phyloP scores from a whole-genome alignment of 2,329 filamentous ascomycete species.

The Meredithiella fracta region DNA sequence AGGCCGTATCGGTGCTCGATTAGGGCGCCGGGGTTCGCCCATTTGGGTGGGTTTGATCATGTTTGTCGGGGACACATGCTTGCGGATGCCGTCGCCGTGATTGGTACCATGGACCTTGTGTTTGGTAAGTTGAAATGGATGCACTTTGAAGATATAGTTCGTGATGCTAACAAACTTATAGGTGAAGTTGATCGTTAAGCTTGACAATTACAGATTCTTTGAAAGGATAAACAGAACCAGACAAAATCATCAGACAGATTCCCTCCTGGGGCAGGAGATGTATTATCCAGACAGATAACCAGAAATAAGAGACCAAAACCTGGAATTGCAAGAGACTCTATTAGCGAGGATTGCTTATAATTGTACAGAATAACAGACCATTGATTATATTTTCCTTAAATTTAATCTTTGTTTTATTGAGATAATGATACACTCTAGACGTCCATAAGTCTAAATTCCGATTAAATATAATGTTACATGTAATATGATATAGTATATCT shows the following conservation, averaged over 20 bases:
- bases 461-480: slow-evolving; percentile 6
- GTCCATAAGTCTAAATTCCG: neutral
- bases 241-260: slow-evolving; percentile 8
- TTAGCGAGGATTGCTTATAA: slow-evolving; percentile 15
- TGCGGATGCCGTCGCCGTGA: slow-evolving; percentile 92
- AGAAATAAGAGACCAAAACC: slow-evolving; percentile 8
- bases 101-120: slow-evolving; percentile 77
- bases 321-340: neutral
- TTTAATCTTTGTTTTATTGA: neutral
- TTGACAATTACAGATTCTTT: slow-evolving; percentile 1
- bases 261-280: slow-evolving; percentile 11
- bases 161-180: slow-evolving; percentile 18
- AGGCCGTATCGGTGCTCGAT: slow-evolving; percentile 96
- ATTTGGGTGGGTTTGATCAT: slow-evolving; percentile 87
- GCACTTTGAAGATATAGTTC: slow-evolving; percentile 21
- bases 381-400: neutral
- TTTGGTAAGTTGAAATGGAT: slow-evolving; percentile 46
- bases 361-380: slow-evolving; percentile 18
- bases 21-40: slow-evolving; percentile 88
- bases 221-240: neutral
- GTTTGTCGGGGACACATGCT: slow-evolving; percentile 81
- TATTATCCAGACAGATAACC: slow-evolving; percentile 15
- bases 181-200: slow-evolving; percentile 45
- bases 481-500: too few species aligned
- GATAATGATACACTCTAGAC: neutral